These are phyloP conservation scores for Pleurotus cornucopiae DNA, from an alignment of 768 basidiomycete species.

Conservation along the genomic window DNA sequence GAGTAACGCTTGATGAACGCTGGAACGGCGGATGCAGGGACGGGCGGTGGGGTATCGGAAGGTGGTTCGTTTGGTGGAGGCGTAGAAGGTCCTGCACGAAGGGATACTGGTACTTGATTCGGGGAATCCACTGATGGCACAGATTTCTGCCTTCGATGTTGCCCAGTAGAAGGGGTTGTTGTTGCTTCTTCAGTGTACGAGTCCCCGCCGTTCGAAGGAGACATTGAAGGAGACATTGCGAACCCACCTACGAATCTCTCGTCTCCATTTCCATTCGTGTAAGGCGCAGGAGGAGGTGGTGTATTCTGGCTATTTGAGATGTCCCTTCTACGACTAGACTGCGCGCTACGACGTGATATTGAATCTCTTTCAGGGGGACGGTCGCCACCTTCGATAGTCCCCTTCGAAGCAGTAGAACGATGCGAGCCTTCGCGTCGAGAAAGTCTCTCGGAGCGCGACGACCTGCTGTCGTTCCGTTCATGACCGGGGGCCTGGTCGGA, in stretches of 20 bases:
- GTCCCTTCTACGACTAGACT: slow-evolving; percentile 34
- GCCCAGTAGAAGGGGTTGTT: slow-evolving; percentile 7
- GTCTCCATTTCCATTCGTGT: slow-evolving; percentile 27
- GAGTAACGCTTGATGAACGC: slow-evolving; percentile 76
- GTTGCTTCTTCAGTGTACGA: slow-evolving; percentile 13
- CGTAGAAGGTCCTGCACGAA: slow-evolving; percentile 17
- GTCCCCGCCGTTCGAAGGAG: slow-evolving; percentile 9
- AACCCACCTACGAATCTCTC: slow-evolving; percentile 54
- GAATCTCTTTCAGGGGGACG: slow-evolving; percentile 32
- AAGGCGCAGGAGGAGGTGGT: not conserved
- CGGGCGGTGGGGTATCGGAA: slow-evolving; percentile 15
- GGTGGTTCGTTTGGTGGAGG: slow-evolving; percentile 9
- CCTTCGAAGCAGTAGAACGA: slow-evolving; percentile 45
- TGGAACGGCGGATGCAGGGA: slow-evolving; percentile 44
- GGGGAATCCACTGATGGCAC: slow-evolving; percentile 12
- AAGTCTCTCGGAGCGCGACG: slow-evolving; percentile 42
- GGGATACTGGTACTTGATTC: slow-evolving; percentile 10
- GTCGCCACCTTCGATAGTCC: slow-evolving; percentile 31
- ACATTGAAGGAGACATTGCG: slow-evolving; percentile 17
- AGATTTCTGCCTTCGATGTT: slow-evolving; percentile 16
- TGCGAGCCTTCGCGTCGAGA: slow-evolving; percentile 41
- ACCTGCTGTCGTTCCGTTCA: slow-evolving; percentile 54
- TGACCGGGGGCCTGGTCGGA: slow-evolving; percentile 41
- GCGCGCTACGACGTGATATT: slow-evolving; percentile 30
- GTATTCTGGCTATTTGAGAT: not conserved